A percentile compares a stretch with the other conserved stretches of the same genome.
Conservation (phyloP, 352 stramenopile genomes). For the Globisporangium lucens region DNA sequence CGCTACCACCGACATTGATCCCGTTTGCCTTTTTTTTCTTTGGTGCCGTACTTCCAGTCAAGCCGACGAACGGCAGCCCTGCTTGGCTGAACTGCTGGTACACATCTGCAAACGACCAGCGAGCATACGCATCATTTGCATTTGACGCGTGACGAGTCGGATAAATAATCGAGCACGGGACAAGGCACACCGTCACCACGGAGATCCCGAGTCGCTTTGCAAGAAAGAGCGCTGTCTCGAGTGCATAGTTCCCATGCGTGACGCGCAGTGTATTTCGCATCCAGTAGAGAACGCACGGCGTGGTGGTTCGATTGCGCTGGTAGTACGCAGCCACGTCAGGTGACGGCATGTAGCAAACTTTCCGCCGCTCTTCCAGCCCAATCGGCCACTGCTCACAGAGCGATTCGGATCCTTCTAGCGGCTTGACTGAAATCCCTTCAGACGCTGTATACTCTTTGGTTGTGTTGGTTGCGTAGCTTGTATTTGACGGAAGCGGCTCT, state of each 20-base stretch:
- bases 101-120: conserved; percentile 50
- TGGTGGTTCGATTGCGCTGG: conserved; percentile 6
- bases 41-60: conserved; percentile 28
- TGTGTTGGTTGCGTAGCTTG: background rate
- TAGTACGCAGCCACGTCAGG: conserved; percentile 7
- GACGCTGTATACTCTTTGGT: conserved; percentile 14
- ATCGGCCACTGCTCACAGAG: conserved; percentile 47
- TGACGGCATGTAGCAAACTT: conserved; percentile 33
- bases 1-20: conserved; percentile 1
- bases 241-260: conserved; percentile 58
- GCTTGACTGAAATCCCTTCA: background rate
- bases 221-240: conserved; percentile 48
- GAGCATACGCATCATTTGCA: conserved; percentile 52
- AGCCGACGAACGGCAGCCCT: conserved; percentile 40
- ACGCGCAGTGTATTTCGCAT: conserved; percentile 58
- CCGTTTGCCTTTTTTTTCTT: conserved; percentile 1
- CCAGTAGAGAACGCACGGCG: conserved; percentile 61
- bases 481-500: conserved; percentile 1
- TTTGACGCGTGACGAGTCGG: conserved; percentile 51
- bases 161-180: conserved; percentile 46
- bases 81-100: conserved; percentile 39
- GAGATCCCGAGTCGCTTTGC: conserved; percentile 38
- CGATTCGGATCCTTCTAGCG: conserved; percentile 11
- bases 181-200: conserved; percentile 42
- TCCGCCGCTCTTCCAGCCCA: conserved; percentile 42